Percentiles rank a stretch among this genome's conserved stretches.
Evolutionary conservation across 495 filamentous ascomycete genomes (phyloP).

Genomic region (Aspergillus saccharolyticus): DNA sequence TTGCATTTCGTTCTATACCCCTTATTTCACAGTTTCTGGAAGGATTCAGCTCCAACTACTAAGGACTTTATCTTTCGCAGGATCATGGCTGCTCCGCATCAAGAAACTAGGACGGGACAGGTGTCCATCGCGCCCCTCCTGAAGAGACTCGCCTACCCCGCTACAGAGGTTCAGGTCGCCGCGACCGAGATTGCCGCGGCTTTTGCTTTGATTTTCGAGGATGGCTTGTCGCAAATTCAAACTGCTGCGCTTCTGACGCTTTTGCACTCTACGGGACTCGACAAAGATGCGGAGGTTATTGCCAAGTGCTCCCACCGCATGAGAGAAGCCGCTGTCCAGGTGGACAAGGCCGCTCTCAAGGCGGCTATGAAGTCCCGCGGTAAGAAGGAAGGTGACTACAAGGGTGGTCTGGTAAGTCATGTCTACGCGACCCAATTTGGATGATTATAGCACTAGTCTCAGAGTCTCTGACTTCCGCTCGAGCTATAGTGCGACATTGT

Average conservation of each 20-base stretch:
- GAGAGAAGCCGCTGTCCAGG: constrained; percentile 61
- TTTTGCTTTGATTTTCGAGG: constrained; percentile 82
- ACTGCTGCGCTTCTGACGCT: constrained; percentile 79
- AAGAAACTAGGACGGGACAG: constrained; percentile 28
- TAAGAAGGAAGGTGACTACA: constrained; percentile 63
- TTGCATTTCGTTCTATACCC: background rate
- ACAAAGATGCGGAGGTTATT: constrained; percentile 74
- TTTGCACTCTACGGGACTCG: constrained; percentile 79
- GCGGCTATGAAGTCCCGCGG: constrained; percentile 52
- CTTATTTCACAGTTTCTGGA: too few species aligned
- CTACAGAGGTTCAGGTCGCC: constrained; percentile 51
- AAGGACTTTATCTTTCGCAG: background rate
- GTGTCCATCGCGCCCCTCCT: constrained; percentile 79
- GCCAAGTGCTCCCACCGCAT: constrained; percentile 66
- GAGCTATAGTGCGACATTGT: constrained; percentile 81
- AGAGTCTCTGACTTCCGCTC: too few species aligned
- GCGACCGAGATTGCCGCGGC: constrained; percentile 82
- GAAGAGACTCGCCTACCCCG: constrained; percentile 67
- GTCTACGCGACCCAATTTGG: background rate
- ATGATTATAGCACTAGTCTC: too few species aligned
- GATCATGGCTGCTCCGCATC: constrained; percentile 18
- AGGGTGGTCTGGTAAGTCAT: constrained; percentile 57
- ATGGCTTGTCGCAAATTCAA: constrained; percentile 76
- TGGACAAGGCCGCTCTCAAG: constrained; percentile 55
- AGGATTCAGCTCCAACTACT: too few species aligned